A percentile compares a stretch with the other conserved stretches of the same genome.
These are phyloP conservation scores for Blastobotrys parvus DNA, from an alignment of 805 yeast genomes.

Conservation along the genomic window DNA sequence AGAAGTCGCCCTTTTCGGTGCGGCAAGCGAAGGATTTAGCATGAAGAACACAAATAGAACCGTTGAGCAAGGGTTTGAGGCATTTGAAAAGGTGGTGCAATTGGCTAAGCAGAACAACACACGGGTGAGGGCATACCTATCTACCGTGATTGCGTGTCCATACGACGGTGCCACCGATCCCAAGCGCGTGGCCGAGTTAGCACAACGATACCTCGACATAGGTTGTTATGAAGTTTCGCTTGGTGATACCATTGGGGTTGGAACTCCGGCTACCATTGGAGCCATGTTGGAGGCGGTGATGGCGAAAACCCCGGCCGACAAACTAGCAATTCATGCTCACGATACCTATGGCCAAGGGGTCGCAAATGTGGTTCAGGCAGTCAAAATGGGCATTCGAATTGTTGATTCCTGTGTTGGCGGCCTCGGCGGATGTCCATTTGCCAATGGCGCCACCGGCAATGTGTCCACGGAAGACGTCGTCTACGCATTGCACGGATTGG, in stretches of 20 bases:
- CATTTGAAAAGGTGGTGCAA: slow-evolving; percentile 18
- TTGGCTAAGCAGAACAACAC: slow-evolving; percentile 18
- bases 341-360: slow-evolving; percentile 30
- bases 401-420: slow-evolving; percentile 27
- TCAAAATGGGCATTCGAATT: slow-evolving; percentile 24
- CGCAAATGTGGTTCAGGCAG: slow-evolving; percentile 24
- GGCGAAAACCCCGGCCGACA: slow-evolving; percentile 15
- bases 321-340: slow-evolving; percentile 28
- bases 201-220: slow-evolving; percentile 20
- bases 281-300: slow-evolving; percentile 21
- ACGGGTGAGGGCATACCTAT: slow-evolving; percentile 25
- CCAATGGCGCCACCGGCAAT: slow-evolving; percentile 28
- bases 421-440: slow-evolving; percentile 30
- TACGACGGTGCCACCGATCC: slow-evolving; percentile 27
- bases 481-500: slow-evolving; percentile 24
- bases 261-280: slow-evolving; percentile 23
- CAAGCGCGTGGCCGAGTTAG: slow-evolving; percentile 21
- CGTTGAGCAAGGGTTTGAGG: slow-evolving; percentile 21
- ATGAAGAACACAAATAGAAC: slow-evolving; percentile 24
- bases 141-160: slow-evolving; percentile 28
- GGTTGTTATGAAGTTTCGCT: slow-evolving; percentile 29
- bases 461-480: slow-evolving; percentile 28
- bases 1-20: slow-evolving; percentile 26
- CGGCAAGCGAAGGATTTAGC: slow-evolving; percentile 27
- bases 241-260: slow-evolving; percentile 29